Percentiles rank a stretch among this genome's conserved stretches.
phyloP scores from a whole-genome alignment of 352 stramenopile species.

The Phytophthora pisi region DNA sequence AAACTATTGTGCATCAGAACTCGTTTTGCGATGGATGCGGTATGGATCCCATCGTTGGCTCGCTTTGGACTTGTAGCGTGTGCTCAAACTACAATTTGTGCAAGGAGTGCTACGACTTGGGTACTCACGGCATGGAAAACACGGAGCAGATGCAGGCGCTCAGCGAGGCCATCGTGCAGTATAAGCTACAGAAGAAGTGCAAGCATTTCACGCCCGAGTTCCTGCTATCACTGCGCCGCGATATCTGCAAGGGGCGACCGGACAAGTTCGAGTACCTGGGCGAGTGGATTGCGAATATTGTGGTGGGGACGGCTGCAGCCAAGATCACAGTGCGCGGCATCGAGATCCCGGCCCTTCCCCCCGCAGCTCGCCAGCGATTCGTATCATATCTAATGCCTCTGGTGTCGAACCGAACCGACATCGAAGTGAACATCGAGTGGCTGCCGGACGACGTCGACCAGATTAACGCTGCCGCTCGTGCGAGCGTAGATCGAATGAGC shows the following conservation, averaged over 20 bases:
- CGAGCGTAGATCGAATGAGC: slow-evolving; percentile 48
- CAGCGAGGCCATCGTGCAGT: slow-evolving; percentile 72
- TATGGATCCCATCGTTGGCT: slow-evolving; percentile 67
- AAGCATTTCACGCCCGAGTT: slow-evolving; percentile 81
- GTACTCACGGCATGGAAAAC: slow-evolving; percentile 79
- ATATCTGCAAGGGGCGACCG: slow-evolving; percentile 80
- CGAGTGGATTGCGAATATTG: slow-evolving; percentile 81
- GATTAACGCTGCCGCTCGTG: slow-evolving; percentile 36
- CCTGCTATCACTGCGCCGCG: slow-evolving; percentile 66
- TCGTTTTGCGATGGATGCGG: slow-evolving; percentile 79
- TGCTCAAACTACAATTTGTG: slow-evolving; percentile 79
- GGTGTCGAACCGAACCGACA: slow-evolving; percentile 81
- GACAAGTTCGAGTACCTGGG: slow-evolving; percentile 88
- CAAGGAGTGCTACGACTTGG: slow-evolving; percentile 69
- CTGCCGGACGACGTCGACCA: slow-evolving; percentile 62
- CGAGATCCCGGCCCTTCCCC: slow-evolving; percentile 71
- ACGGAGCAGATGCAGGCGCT: slow-evolving; percentile 70
- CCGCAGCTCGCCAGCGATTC: slow-evolving; percentile 67
- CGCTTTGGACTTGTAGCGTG: slow-evolving; percentile 74
- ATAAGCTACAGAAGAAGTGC: slow-evolving; percentile 77
- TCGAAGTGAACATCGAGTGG: slow-evolving; percentile 88
- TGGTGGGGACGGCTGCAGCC: slow-evolving; percentile 62
- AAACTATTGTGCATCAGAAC: slow-evolving; percentile 64
- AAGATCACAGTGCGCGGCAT: slow-evolving; percentile 85
- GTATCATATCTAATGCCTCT: slow-evolving; percentile 79